These are phyloP conservation scores for Sugiyamaella grinbergsii DNA, from an alignment of 1,139 yeast species.

Conservation along the genomic window DNA sequence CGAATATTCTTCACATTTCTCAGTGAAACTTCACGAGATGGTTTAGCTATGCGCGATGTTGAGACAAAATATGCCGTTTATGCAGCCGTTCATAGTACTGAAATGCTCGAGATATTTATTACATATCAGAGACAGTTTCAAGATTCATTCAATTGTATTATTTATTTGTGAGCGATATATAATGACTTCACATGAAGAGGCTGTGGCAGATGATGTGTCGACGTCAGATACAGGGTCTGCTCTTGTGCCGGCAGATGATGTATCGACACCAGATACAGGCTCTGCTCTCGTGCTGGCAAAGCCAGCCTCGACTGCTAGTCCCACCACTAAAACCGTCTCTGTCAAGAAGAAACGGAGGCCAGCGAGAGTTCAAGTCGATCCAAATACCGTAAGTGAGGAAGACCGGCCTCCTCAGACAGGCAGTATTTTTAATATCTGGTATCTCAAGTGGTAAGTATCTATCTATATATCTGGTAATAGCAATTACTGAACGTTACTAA, in stretches of 20 bases:
- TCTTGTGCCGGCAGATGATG: too few relatives aligned
- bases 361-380: conserved; percentile 75
- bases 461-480: too few relatives aligned
- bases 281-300: too few relatives aligned
- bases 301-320: too few relatives aligned
- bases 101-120: too few relatives aligned
- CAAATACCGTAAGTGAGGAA: conserved; percentile 60
- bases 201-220: neutral
- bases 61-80: conserved; percentile 7
- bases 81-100: conserved; percentile 4
- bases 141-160: too few relatives aligned
- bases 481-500: conserved; percentile 1
- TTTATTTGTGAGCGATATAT: too few relatives aligned
- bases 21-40: too few relatives aligned
- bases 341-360: conserved; percentile 38
- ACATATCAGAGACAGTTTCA: too few relatives aligned
- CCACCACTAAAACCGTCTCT: neutral
- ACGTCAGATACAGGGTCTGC: neutral
- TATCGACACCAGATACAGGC: too few relatives aligned
- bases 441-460: conserved; percentile 63
- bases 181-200: conserved; percentile 3
- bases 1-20: too few relatives aligned
- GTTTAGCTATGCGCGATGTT: too few relatives aligned
- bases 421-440: conserved; percentile 83
- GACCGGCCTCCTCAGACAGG: conserved; percentile 81